Base-by-base conservation (phyloP, 1,139 yeast species). In the Blastobotrys proliferans region DNA sequence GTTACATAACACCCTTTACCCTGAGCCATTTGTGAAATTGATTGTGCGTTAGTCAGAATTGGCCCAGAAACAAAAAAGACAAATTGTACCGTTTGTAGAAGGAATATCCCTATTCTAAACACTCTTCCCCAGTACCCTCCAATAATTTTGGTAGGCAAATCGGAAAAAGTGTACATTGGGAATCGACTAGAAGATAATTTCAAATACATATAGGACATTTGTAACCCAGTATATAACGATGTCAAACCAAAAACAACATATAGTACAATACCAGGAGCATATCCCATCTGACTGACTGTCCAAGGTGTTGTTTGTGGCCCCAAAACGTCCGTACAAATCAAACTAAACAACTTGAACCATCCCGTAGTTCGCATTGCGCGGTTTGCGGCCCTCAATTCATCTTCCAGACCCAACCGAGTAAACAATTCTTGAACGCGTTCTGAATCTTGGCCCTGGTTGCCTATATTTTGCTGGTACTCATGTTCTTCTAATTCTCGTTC, bases 221-320 rank as follows among this genome's bases (percentile, higher is more conserved):
- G 46, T 46, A 48, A 55, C 22, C 71, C 72, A 38, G 70, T 61
- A 51, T 64, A 63, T 11, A 67, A 69, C 25, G 74, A 74, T 43
- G 54, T 50, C 18, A 61, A 45, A 38, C 72, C 73, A 38, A 70
- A 66, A 6, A 66, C 51, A 30, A 67, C 53, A 52, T 61, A 70
- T 11, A 70, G 54, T 24, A 68, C 59, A 41, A 63, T 54, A 27
- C 74, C 74, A 11, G 73, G 72, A 16, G 65, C 73, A 42, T 60
- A 68, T 2, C 74, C 74, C 44, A 70, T 55, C 44, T 66, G 64
- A 6, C 69, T 52, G 36, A 70, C 57, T 6, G 73, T 69, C 46
- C 64, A 69, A 3, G 74, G 74, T 13, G 73, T 72, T 38, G 63
- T 58, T 11, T 64, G 56, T 17, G 74, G 74, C 14, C 74, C 74